Conservation (phyloP, 1,284 basidiomycete species). For the Tilletia indica region DNA sequence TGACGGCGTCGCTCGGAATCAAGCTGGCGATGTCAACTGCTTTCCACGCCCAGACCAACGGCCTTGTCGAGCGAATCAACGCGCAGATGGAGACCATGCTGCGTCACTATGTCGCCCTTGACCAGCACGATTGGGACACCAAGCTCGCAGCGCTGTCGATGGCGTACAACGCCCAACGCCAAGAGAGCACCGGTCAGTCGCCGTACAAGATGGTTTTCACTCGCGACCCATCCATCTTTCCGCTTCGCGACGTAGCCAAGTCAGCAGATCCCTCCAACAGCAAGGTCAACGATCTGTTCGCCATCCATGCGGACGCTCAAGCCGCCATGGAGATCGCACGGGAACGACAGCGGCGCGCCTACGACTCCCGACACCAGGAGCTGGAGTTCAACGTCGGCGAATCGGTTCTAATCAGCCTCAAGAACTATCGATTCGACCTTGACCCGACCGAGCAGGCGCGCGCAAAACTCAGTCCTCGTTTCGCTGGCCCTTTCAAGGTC, state of each 20-base stretch:
- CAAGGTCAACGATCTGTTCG: background rate
- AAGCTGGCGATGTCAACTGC: background rate
- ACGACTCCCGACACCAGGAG: background rate
- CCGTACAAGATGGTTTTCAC: slow-evolving; percentile 45
- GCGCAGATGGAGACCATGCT: slow-evolving; percentile 55
- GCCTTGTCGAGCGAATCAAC: slow-evolving; percentile 60
- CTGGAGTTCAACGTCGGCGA: too few relatives aligned
- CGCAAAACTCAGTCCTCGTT: background rate
- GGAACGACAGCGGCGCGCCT: background rate
- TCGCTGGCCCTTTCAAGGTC: slow-evolving; percentile 14
- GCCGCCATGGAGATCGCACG: background rate
- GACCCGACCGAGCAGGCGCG: too few relatives aligned
- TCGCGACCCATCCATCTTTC: background rate
- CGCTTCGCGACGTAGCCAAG: too few relatives aligned
- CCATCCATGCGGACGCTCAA: background rate
- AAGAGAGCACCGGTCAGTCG: background rate
- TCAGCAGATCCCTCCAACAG: background rate
- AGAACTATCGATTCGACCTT: too few relatives aligned
- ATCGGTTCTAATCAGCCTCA: too few relatives aligned
- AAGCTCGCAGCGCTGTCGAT: background rate
- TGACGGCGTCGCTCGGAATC: background rate
- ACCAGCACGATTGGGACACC: slow-evolving; percentile 27
- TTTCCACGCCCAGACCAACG: background rate
- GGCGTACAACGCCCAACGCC: slow-evolving; percentile 7
- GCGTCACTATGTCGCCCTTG: slow-evolving; percentile 29